Percentiles rank a stretch among this genome's conserved stretches.
phyloP scores from a whole-genome alignment of 352 stramenopile species.

The Pythium inflatum region DNA sequence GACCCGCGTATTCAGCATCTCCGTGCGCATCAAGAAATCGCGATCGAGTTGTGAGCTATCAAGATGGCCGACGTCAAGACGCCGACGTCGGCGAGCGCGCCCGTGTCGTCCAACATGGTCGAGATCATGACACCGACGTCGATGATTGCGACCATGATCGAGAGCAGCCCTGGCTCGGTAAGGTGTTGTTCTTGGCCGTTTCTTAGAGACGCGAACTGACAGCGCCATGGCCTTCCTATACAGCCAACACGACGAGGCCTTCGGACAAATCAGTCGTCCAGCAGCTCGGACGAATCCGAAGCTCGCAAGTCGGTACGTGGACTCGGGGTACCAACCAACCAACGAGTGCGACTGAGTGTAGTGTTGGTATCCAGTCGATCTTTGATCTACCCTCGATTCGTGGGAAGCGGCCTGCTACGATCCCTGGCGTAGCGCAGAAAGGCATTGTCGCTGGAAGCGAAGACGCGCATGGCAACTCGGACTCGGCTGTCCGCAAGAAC shows the following conservation, averaged over 20 bases:
- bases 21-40: too few species aligned
- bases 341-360: too few species aligned
- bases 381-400: conserved; percentile 26
- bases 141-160: conserved; percentile 7
- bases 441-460: conserved; percentile 27
- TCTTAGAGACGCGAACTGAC: conserved; percentile 1
- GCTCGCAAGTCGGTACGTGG: conserved; percentile 12
- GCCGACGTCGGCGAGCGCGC: conserved; percentile 6
- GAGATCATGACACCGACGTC: conserved; percentile 25
- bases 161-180: conserved; percentile 2
- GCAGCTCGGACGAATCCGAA: conserved; percentile 24
- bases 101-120: conserved; percentile 22
- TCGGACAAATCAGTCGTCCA: too few species aligned
- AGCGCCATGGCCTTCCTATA: too few species aligned
- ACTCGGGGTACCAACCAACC: too few species aligned
- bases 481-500: conserved; percentile 33
- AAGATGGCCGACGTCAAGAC: conserved; percentile 24
- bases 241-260: too few species aligned
- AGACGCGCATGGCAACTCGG: not conserved
- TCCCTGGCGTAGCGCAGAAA: conserved; percentile 28
- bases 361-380: not conserved
- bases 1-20: too few species aligned
- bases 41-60: too few species aligned
- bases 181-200: not conserved
- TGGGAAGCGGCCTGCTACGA: conserved; percentile 5